Evolutionary conservation across 164 flowering plant genomes (phyloP).

Genomic region (Euptelea pleiosperma): DNA sequence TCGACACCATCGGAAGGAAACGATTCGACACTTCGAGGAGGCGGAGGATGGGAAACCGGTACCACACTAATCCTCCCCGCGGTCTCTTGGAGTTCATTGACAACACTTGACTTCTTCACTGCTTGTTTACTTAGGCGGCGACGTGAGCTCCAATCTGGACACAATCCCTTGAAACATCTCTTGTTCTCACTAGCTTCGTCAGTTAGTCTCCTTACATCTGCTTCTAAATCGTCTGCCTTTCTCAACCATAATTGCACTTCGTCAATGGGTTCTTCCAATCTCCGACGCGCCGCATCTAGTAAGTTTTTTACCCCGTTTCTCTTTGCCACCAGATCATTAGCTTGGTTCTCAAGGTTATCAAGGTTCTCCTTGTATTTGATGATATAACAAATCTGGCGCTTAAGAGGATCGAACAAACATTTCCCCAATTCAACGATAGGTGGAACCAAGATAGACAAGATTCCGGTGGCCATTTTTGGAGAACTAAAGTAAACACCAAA

Average conservation of each 20-base stretch:
- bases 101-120: too few species aligned
- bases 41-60: not conserved
- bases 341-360: not conserved
- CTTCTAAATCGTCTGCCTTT: not conserved
- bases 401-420: too few species aligned
- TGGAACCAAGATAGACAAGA: too few species aligned
- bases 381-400: too few species aligned
- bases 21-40: not conserved
- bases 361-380: not conserved
- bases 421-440: too few species aligned
- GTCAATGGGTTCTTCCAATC: conserved; percentile 3
- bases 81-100: not conserved
- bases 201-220: not conserved
- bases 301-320: not conserved
- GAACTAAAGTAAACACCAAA: too few species aligned
- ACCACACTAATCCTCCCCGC: not conserved
- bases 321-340: not conserved
- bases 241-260: not conserved
- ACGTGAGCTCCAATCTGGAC: not conserved
- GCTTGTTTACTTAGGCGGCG: conserved; percentile 1
- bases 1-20: not conserved
- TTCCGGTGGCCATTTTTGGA: too few species aligned
- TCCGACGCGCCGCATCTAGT: not conserved
- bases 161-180: not conserved
- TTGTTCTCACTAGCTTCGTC: not conserved